These are phyloP conservation scores for Neurospora tetrasperma DNA, from an alignment of 495 filamentous ascomycete genomes.

Conservation along the genomic window DNA sequence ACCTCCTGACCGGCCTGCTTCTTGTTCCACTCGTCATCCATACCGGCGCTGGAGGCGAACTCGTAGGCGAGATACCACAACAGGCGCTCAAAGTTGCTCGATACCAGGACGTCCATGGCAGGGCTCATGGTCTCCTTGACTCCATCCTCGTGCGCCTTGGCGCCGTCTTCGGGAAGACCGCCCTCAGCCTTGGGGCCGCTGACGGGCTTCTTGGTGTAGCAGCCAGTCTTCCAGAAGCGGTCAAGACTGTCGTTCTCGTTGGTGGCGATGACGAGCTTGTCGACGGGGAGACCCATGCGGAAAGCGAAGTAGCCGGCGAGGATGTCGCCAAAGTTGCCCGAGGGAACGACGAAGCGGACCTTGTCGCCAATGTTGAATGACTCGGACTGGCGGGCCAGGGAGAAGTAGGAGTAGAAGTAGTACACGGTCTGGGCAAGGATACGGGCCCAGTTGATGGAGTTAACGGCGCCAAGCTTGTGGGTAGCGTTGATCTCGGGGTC, in stretches of 20 bases:
- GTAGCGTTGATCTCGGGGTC: conserved; percentile 64
- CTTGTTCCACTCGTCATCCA: conserved; percentile 49
- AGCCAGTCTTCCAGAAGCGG: conserved; percentile 73
- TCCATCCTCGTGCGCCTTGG: conserved; percentile 55
- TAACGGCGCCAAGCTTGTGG: conserved; percentile 73
- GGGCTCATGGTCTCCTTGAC: conserved; percentile 82
- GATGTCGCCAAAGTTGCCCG: conserved; percentile 96
- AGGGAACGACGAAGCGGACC: conserved; percentile 74
- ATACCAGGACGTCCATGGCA: conserved; percentile 95
- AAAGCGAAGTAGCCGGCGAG: conserved; percentile 87
- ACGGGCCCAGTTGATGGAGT: conserved; percentile 82
- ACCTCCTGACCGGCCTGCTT: conserved; percentile 57
- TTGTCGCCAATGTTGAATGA: conserved; percentile 44
- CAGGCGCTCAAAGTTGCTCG: conserved; percentile 89
- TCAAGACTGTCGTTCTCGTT: conserved; percentile 89
- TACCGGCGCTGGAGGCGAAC: conserved; percentile 39
- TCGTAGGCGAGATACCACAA: conserved; percentile 85
- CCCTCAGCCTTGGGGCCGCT: conserved; percentile 44
- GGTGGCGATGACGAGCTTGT: conserved; percentile 78
- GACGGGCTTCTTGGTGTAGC: conserved; percentile 67
- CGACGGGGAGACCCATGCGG: conserved; percentile 77
- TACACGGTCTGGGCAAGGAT: conserved; percentile 92
- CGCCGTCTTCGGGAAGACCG: conserved; percentile 49
- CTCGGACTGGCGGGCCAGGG: conserved; percentile 45
- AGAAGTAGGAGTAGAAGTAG: conserved; percentile 86